These are phyloP conservation scores for Acanthamoeba healyi DNA, from an alignment of 208 protist species.

Conservation along the genomic window DNA sequence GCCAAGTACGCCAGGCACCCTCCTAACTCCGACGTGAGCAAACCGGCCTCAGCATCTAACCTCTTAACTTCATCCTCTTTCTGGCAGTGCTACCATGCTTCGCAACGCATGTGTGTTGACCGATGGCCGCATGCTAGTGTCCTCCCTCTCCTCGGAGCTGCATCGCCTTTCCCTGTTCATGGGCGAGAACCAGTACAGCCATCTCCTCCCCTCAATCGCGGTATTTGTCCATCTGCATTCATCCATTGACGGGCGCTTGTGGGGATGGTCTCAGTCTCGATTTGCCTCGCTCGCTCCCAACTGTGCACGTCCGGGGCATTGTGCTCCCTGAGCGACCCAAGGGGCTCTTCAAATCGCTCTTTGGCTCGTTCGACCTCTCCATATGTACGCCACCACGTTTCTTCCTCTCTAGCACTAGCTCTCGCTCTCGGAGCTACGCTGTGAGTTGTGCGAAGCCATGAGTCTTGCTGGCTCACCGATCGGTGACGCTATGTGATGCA, in stretches of 20 bases:
- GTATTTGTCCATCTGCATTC: neutral
- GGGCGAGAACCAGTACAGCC: slow-evolving; percentile 5
- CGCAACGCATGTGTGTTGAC: slow-evolving; percentile 16
- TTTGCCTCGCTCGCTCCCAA: neutral
- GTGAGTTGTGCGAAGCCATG: too few species aligned
- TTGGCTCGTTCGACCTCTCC: slow-evolving; percentile 14
- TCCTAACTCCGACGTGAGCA: too few species aligned
- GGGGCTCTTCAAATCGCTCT: slow-evolving; percentile 47
- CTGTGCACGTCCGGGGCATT: slow-evolving; percentile 27
- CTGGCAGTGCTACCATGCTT: neutral
- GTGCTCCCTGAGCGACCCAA: slow-evolving; percentile 32
- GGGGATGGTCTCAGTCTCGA: neutral
- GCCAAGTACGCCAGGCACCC: slow-evolving; percentile 1
- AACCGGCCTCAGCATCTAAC: too few species aligned
- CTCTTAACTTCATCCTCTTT: too few species aligned
- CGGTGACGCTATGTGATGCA: neutral
- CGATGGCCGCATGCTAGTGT: neutral
- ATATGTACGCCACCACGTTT: neutral
- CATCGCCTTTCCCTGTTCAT: slow-evolving; percentile 16
- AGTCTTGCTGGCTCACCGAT: too few species aligned
- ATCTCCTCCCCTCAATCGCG: neutral
- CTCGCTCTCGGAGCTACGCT: too few species aligned
- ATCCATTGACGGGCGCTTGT: too few species aligned
- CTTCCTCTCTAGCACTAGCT: neutral
- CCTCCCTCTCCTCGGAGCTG: slow-evolving; percentile 40